These are phyloP conservation scores for Starmera stellimalicola DNA, from an alignment of 1,139 yeast species.

Conservation along the genomic window DNA sequence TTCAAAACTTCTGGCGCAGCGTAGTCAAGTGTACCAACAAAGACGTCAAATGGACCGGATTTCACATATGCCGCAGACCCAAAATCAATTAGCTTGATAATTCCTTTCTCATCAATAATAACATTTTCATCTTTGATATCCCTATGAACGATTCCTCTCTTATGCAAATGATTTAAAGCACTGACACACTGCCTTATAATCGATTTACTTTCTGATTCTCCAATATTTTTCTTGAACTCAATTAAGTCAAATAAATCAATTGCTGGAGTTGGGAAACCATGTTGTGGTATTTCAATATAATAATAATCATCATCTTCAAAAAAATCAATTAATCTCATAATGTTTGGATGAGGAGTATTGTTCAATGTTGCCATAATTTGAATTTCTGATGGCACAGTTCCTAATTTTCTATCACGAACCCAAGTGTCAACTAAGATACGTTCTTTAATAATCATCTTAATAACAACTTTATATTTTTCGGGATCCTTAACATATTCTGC, in stretches of 20 bases:
- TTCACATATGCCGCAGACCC: slow-evolving; percentile 88
- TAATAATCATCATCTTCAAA: slow-evolving; percentile 87
- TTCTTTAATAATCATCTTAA: slow-evolving; percentile 86
- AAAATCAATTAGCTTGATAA: slow-evolving; percentile 82
- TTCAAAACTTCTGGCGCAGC: slow-evolving; percentile 93
- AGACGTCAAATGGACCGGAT: slow-evolving; percentile 93
- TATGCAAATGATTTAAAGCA: slow-evolving; percentile 74
- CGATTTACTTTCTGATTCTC: slow-evolving; percentile 63
- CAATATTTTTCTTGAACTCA: slow-evolving; percentile 73
- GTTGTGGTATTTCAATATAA: slow-evolving; percentile 84
- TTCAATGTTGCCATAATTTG: slow-evolving; percentile 80
- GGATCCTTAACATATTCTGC: slow-evolving; percentile 62
- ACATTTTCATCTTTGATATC: slow-evolving; percentile 94
- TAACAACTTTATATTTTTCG: slow-evolving; percentile 52
- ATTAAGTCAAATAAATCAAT: slow-evolving; percentile 87
- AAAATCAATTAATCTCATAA: slow-evolving; percentile 75
- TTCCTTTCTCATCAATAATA: slow-evolving; percentile 70
- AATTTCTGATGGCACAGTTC: slow-evolving; percentile 92
- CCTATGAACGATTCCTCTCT: slow-evolving; percentile 82
- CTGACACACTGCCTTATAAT: slow-evolving; percentile 74
- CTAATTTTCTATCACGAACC: slow-evolving; percentile 86
- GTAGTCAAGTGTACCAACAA: slow-evolving; percentile 94
- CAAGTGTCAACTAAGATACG: slow-evolving; percentile 92
- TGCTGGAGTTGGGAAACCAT: slow-evolving; percentile 74
- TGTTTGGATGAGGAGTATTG: slow-evolving; percentile 75